These are phyloP conservation scores for Firmiana major DNA, from an alignment of 345 rosid species.

Conservation along the genomic window DNA sequence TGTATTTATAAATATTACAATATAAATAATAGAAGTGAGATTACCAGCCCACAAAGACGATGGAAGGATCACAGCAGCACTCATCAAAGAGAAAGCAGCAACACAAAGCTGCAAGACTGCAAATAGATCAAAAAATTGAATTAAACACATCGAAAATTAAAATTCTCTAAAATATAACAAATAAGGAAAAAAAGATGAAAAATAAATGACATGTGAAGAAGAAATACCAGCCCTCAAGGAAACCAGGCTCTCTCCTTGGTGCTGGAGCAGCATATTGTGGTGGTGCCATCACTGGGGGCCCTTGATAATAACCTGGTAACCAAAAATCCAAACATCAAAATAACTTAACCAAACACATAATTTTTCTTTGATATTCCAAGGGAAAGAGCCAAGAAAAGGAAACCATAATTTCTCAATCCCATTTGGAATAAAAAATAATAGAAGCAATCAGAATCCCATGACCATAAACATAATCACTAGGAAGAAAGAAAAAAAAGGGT, in stretches of 20 bases:
- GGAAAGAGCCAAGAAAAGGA: background rate
- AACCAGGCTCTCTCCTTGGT: conserved; percentile 38
- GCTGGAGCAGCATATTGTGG: conserved; percentile 56
- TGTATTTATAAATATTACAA: background rate
- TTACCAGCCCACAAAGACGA: conserved; percentile 30
- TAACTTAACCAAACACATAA: background rate
- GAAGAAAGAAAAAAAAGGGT: background rate
- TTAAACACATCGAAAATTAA: background rate
- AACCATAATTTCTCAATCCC: background rate
- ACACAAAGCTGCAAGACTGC: conserved; percentile 64
- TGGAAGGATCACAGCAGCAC: conserved; percentile 73
- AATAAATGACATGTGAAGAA: background rate
- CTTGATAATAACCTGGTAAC: conserved; percentile 50
- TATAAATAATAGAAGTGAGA: background rate
- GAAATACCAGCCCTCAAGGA: conserved; percentile 58
- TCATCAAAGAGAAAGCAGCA: conserved; percentile 71
- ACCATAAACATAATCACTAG: background rate
- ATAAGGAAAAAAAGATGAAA: background rate
- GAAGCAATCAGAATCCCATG: background rate
- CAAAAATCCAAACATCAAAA: background rate
- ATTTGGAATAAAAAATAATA: background rate
- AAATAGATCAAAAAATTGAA: background rate
- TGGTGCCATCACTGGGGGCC: conserved; percentile 63
- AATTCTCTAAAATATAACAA: background rate
- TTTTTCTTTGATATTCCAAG: background rate